phyloP scores from a whole-genome alignment of 2,329 filamentous ascomycete genomes.

The Whalleya microplaca region DNA sequence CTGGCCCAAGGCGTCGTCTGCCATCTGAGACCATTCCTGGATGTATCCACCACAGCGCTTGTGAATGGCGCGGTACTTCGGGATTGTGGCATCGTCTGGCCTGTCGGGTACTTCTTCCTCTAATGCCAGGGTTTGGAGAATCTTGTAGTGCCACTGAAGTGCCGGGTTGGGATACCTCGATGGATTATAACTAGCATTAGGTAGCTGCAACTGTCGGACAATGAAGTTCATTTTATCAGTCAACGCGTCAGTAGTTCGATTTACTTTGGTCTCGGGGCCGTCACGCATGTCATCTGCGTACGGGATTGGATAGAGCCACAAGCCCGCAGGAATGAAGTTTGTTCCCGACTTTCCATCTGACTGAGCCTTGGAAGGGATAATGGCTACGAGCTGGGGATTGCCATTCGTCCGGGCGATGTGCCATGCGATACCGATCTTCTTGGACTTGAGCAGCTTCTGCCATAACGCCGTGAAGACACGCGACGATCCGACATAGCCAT shows the following conservation, averaged over 20 bases:
- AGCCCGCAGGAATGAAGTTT: constrained; percentile 75
- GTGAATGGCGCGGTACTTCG: constrained; percentile 84
- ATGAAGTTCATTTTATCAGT: constrained; percentile 82
- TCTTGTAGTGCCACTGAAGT: constrained; percentile 96
- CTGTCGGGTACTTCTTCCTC: constrained; percentile 87
- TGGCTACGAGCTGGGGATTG: constrained; percentile 76
- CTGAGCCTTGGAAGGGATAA: constrained; percentile 74
- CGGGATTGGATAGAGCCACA: constrained; percentile 88
- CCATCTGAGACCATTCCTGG: constrained; percentile 71
- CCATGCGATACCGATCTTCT: constrained; percentile 89
- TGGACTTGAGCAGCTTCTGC: constrained; percentile 77
- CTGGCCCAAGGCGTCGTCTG: constrained; percentile 59
- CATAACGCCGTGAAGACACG: constrained; percentile 91
- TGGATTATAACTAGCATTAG: constrained; percentile 83
- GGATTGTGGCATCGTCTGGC: constrained; percentile 75
- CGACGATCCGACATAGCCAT: constrained; percentile 86
- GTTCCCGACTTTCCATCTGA: constrained; percentile 67
- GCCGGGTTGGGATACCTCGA: constrained; percentile 87
- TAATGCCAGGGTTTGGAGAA: constrained; percentile 86
- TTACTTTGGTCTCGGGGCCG: constrained; percentile 60
- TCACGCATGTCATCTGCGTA: constrained; percentile 87
- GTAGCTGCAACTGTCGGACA: constrained; percentile 84
- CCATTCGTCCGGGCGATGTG: constrained; percentile 83
- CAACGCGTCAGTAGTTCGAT: constrained; percentile 68
- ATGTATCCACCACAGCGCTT: constrained; percentile 84